These are phyloP conservation scores for Lactuca sativa DNA, from an alignment of 129 eudicot genomes.

Conservation along the genomic window DNA sequence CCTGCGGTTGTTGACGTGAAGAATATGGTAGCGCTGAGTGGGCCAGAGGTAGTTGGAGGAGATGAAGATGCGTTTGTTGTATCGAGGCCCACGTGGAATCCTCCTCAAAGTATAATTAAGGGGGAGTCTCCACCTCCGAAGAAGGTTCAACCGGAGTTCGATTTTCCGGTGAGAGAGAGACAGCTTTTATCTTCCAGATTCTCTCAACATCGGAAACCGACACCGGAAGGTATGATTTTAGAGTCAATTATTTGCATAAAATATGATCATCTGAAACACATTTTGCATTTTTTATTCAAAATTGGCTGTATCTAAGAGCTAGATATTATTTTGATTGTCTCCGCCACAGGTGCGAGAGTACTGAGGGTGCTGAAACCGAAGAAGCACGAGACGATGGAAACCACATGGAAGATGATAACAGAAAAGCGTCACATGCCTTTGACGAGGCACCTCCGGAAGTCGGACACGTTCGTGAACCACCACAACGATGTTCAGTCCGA, in stretches of 20 bases:
- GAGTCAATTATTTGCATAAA: not conserved
- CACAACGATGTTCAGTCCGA: constrained; percentile 19
- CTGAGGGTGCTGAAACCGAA: constrained; percentile 52
- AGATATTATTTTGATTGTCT: not conserved
- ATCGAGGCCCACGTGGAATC: constrained; percentile 42
- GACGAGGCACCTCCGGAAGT: constrained; percentile 53
- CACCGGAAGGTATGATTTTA: constrained; percentile 45
- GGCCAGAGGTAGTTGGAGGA: constrained; percentile 2
- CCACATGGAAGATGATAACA: constrained; percentile 75
- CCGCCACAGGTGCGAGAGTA: constrained; percentile 51
- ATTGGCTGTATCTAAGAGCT: not conserved
- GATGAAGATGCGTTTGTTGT: constrained; percentile 29
- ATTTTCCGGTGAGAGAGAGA: constrained; percentile 33
- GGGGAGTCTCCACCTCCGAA: not conserved
- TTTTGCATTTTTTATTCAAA: constrained; percentile 2
- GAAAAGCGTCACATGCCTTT: constrained; percentile 66
- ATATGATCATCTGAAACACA: not conserved
- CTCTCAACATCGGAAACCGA: constrained; percentile 47
- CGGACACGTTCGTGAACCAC: constrained; percentile 45
- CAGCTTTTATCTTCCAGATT: constrained; percentile 49
- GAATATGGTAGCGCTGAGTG: constrained; percentile 29
- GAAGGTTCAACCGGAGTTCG: constrained; percentile 18
- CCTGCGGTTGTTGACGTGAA: constrained; percentile 13
- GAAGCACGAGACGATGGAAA: constrained; percentile 65
- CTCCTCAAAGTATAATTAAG: constrained; percentile 9